Percentiles rank a stretch among this genome's conserved stretches.
Conservation (phyloP, 177 flowering plant genomes). For the Vitis hybrid region DNA sequence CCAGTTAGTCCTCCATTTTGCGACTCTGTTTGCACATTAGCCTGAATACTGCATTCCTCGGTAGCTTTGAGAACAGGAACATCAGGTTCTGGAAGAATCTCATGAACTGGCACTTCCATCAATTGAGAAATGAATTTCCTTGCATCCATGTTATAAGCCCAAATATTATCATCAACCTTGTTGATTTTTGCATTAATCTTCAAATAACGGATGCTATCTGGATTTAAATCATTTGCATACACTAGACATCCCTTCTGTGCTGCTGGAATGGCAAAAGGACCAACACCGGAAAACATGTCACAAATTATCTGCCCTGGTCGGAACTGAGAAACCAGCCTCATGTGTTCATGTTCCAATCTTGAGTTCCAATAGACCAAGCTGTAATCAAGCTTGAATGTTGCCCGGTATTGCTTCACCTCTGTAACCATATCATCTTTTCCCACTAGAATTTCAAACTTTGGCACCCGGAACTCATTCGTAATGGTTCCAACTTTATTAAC, state of each 20-base stretch:
- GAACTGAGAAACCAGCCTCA: conserved; percentile 77
- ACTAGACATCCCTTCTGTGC: conserved; percentile 92
- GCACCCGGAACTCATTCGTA: conserved; percentile 91
- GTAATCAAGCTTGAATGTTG: conserved; percentile 94
- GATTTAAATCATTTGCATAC: conserved; percentile 93
- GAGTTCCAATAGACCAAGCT: conserved; percentile 98
- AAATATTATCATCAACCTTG: conserved; percentile 67
- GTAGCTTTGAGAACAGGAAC: conserved; percentile 20
- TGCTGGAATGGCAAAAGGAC: conserved; percentile 97
- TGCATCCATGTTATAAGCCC: conserved; percentile 82
- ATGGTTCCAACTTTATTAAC: conserved; percentile 95
- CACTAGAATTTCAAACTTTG: conserved; percentile 84
- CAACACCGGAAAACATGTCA: conserved; percentile 98
- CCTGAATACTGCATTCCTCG: conserved; percentile 15
- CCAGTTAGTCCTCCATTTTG: conserved; percentile 33
- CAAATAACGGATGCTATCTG: conserved; percentile 73
- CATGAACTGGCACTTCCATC: conserved; percentile 46
- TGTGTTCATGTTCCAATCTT: conserved; percentile 93
- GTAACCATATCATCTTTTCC: conserved; percentile 83
- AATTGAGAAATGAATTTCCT: conserved; percentile 65
- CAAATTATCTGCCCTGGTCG: conserved; percentile 73
- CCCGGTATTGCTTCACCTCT: conserved; percentile 95
- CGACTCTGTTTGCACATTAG: conserved; percentile 16
- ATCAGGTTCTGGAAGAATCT: conserved; percentile 25
- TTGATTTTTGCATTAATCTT: conserved; percentile 80